A percentile compares a stretch with the other conserved stretches of the same genome.
Evolutionary conservation across 78 protist species (phyloP).

Genomic region (Dictyostelium brefeldianum): DNA sequence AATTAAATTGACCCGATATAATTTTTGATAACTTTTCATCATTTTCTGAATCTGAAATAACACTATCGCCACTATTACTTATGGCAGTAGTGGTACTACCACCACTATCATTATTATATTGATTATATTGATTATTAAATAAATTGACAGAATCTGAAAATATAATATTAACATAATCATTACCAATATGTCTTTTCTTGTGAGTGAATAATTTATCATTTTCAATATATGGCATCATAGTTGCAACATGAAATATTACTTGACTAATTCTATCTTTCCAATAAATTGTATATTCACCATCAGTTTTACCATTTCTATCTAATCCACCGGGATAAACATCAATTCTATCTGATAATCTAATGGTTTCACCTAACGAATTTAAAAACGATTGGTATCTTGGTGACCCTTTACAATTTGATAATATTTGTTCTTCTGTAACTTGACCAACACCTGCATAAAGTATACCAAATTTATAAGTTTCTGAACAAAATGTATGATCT

Average conservation of each 20-base stretch:
- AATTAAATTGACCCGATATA: conserved; percentile 85
- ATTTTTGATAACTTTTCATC: not conserved
- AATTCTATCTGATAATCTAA: conserved; percentile 48
- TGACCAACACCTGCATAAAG: conserved; percentile 61
- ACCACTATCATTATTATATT: not conserved
- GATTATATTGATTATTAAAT: not conserved
- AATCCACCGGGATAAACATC: conserved; percentile 86
- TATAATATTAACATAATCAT: conserved; percentile 86
- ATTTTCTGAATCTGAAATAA: not conserved
- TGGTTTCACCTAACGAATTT: conserved; percentile 36
- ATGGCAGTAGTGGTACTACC: no score
- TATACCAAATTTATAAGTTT: conserved; percentile 74
- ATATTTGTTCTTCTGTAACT: conserved; percentile 72
- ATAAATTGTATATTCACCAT: conserved; percentile 79
- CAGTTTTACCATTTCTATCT: conserved; percentile 75
- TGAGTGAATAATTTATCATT: conserved; percentile 69
- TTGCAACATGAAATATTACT: conserved; percentile 79
- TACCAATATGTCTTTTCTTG: conserved; percentile 85
- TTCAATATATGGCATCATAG: conserved; percentile 79
- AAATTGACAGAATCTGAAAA: conserved; percentile 48
- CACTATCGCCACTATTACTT: no score
- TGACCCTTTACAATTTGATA: conserved; percentile 73
- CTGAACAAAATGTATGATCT: conserved; percentile 76
- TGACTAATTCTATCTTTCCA: conserved; percentile 77
- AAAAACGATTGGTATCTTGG: conserved; percentile 79